Conservation (phyloP, 345 rosid genomes). For the Xanthoceras sorbifolium region DNA sequence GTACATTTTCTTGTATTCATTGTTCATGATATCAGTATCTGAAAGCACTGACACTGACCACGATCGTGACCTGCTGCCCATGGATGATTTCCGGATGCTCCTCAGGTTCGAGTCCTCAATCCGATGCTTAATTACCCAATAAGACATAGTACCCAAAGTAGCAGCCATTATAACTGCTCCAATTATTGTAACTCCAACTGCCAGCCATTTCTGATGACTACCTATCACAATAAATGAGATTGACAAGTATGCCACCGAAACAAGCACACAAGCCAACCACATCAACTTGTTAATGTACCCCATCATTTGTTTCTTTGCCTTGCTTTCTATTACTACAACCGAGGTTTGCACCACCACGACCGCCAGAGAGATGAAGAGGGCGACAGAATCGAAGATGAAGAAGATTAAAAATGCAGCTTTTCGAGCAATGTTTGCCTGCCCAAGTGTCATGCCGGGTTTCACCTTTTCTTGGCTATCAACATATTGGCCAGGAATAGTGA, state of each 20-base stretch:
- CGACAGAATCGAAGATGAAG: conserved; percentile 78
- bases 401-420: conserved; percentile 70
- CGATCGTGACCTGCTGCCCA: conserved; percentile 65
- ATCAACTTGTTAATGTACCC: conserved; percentile 84
- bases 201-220: conserved; percentile 67
- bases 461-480: conserved; percentile 48
- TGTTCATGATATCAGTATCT: conserved; percentile 61
- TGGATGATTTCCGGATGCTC: conserved; percentile 58
- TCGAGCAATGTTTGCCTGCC: conserved; percentile 80
- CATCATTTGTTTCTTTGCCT: conserved; percentile 97
- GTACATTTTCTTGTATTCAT: conserved; percentile 74
- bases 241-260: conserved; percentile 77
- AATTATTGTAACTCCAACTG: conserved; percentile 73
- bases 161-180: conserved; percentile 82
- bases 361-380: conserved; percentile 90
- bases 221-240: conserved; percentile 88
- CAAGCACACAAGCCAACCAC: conserved; percentile 92
- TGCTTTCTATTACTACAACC: conserved; percentile 87
- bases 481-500: conserved; percentile 89
- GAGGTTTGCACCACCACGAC: conserved; percentile 97
- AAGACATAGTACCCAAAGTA: conserved; percentile 92
- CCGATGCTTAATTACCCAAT: conserved; percentile 84
- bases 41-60: conserved; percentile 57
- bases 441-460: conserved; percentile 50
- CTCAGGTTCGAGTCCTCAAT: conserved; percentile 77